Evolutionary conservation across 495 filamentous ascomycete species (phyloP).

Genomic region (Melanomma pulvis-pyrius): DNA sequence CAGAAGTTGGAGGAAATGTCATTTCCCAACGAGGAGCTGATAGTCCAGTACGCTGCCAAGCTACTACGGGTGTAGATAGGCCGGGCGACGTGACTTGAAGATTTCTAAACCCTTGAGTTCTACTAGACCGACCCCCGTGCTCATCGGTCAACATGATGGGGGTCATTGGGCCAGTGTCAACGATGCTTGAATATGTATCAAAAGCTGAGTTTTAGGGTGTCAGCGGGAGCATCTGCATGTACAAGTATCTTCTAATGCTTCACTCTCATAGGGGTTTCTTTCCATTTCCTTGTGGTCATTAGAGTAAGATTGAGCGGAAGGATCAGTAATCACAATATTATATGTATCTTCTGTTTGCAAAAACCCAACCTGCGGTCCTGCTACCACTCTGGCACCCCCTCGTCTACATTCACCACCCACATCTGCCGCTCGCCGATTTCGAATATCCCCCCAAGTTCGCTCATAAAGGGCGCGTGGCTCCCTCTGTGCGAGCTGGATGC

Average conservation of each 20-base stretch:
- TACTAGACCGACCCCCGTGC: not conserved
- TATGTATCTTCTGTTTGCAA: not conserved
- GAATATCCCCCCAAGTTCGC: too few relatives aligned
- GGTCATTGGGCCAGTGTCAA: not conserved
- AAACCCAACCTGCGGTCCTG: too few relatives aligned
- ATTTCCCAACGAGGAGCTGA: conserved; percentile 85
- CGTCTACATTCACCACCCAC: too few relatives aligned
- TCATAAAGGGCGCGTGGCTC: too few relatives aligned
- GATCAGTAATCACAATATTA: not conserved
- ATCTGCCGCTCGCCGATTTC: too few relatives aligned
- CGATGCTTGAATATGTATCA: conserved; percentile 28
- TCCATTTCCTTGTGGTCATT: conserved; percentile 8
- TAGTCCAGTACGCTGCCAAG: conserved; percentile 81
- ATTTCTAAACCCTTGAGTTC: not conserved
- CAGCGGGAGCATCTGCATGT: conserved; percentile 30
- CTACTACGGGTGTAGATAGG: conserved; percentile 69
- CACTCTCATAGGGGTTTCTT: conserved; percentile 8
- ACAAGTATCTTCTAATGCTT: conserved; percentile 38
- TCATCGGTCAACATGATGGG: not conserved
- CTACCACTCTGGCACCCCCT: not conserved
- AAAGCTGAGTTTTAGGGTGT: conserved; percentile 31
- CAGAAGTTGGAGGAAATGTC: conserved; percentile 83
- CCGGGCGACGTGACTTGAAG: conserved; percentile 6
- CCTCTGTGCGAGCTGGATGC: not conserved
- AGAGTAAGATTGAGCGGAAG: conserved; percentile 17